phyloP scores from a whole-genome alignment of 208 protist species.

The Acanthamoeba castellanii region DNA sequence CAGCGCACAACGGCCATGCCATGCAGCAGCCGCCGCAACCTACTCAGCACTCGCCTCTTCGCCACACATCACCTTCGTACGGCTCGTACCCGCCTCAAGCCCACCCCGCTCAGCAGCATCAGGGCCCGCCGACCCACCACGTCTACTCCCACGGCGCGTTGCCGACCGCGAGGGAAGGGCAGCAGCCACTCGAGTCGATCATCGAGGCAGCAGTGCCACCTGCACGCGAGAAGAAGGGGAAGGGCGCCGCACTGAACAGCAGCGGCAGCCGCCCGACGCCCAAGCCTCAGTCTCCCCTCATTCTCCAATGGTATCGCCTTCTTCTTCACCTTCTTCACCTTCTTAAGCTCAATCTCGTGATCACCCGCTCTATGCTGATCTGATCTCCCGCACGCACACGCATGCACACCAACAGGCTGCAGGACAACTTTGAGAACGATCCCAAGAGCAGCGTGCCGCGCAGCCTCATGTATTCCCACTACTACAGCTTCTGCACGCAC shows the following conservation, averaged over 20 bases:
- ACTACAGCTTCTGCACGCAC: constrained; percentile 44
- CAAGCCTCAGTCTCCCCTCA: not conserved
- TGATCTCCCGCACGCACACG: not conserved
- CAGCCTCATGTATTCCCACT: constrained; percentile 52
- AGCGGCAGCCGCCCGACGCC: not conserved
- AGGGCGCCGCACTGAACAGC: not conserved
- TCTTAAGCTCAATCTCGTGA: not conserved
- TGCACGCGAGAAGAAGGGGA: not conserved
- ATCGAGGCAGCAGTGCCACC: not conserved
- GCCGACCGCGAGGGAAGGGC: not conserved
- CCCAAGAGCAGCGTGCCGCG: constrained; percentile 42
- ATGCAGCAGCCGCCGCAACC: not conserved
- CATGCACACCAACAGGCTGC: not conserved
- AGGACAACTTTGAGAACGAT: constrained; percentile 72
- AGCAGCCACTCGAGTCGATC: not conserved
- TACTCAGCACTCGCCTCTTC: not conserved
- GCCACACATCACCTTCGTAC: not conserved
- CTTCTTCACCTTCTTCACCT: not conserved
- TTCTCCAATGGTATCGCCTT: not conserved
- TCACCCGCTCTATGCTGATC: not conserved
- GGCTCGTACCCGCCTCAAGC: not conserved
- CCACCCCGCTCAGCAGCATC: not conserved
- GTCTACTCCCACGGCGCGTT: not conserved
- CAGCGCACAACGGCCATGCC: not conserved
- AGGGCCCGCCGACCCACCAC: not conserved